phyloP scores from a whole-genome alignment of 2,329 filamentous ascomycete genomes.

The Penicillium griseofulvum region DNA sequence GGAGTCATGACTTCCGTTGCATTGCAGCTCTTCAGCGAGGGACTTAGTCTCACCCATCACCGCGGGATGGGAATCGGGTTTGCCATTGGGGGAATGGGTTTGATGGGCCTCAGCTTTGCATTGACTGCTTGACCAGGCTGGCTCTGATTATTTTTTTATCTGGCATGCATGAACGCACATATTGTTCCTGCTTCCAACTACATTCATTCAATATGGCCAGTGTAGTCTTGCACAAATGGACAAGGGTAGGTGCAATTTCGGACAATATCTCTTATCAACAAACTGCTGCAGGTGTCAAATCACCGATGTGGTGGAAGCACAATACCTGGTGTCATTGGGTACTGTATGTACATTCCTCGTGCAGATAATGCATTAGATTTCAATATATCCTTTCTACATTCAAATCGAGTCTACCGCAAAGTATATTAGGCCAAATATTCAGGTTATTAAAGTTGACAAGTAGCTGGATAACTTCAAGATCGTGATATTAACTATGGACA shows the following conservation, averaged over 20 bases:
- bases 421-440: too few relatives aligned
- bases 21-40: slow-evolving; percentile 83
- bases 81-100: slow-evolving; percentile 64
- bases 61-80: slow-evolving; percentile 39
- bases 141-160: neutral
- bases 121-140: slow-evolving; percentile 58
- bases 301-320: neutral
- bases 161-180: neutral
- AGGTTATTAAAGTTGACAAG: neutral
- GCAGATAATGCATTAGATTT: neutral
- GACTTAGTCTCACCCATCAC: slow-evolving; percentile 66
- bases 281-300: neutral
- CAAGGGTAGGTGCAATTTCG: neutral
- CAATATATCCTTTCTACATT: neutral
- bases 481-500: neutral
- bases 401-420: neutral
- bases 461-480: neutral
- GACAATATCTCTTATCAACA: neutral
- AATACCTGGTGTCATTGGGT: neutral
- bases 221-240: neutral
- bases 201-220: neutral
- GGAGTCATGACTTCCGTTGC: slow-evolving; percentile 96
- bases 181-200: neutral
- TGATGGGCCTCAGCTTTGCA: slow-evolving; percentile 81
- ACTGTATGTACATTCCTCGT: neutral